Base-by-base conservation (phyloP, 768 basidiomycete species). In the Suillus subluteus region DNA sequence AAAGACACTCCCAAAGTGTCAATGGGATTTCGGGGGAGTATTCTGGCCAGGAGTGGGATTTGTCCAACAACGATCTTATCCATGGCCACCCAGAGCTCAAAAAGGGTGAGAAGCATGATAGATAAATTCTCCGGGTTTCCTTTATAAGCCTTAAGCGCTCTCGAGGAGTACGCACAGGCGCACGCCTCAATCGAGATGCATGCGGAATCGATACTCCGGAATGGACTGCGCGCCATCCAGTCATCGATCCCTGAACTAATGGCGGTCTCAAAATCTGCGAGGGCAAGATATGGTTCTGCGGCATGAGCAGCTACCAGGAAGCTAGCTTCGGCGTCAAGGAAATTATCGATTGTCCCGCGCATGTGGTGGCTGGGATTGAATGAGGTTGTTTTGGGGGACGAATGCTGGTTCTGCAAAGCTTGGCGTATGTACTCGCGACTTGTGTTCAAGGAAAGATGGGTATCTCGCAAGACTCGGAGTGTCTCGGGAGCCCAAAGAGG, bases 101-200 rank as follows among this genome's bases (percentile, higher is more conserved):
- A 30, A 12, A 59, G 64, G 1, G 74, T 76, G 56, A 87, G 70
- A 50, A 86, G 67, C 79, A 87, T 82, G 2, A 81, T 63, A 0
- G 84, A 85, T 5, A 75, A 46, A 38, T 75, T 69, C 59, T 85
- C 83, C 2, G 83, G 79, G 38, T 78, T 82, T 13, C 67, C 67
- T 12, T 62, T 44, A 55, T 82, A 83, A 2, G 62, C 63, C 0
- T 11, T 23, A 40, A 50, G 32, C 0, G 83, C 78, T 0, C 73
- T 54, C 1, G 67, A 67, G 1, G 73, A 72, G 52, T 83, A 80
- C 5, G 66, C 55, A n/a, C 61, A 59, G 12, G 75, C 75, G 41
- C 75, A 75, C 0, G 69, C 54, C 63, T 72, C 75, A 13, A 76
- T 66, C 9, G 63, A 41, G 7, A 58, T 43, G 2, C 75, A 76